Evolutionary conservation across 2,329 filamentous ascomycete species (phyloP), one percentile per base, ranked within the genome.

Genomic region (Chaetomiaceae sp.): DNA sequence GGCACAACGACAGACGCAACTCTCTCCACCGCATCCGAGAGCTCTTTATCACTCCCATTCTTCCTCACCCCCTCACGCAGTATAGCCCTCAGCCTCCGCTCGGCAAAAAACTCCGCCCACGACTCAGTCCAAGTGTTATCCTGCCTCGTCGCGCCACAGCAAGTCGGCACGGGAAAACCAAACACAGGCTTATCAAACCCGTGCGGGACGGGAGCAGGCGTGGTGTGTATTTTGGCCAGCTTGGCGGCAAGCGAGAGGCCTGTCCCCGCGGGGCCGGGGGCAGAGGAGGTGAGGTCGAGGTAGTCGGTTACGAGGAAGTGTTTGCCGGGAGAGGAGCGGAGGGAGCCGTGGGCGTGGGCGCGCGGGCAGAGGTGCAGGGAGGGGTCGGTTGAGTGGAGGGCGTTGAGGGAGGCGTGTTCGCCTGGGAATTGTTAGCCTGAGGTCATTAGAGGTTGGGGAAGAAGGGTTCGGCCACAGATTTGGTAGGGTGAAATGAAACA

Each of bases 101-200:
- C 78, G 1, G 87, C 88, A 67, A 89, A 96, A 64, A 97, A 96
- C 0, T 89, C 84, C 1, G 88, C 83, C 92, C 92, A 97, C 11
- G 82, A 87, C 6, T 75, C 71, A 44, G 76, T 80, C 72, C 81
- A 95, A 0, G 72, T 72, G 66, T 96, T 97, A 44, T 90, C 82
- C 71, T 96, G 92, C 37, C 79, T 80, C 7, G 89, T 94, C 42
- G 89, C 82, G 2, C 91, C 91, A 69, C 92, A 96, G 70, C 88
- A 96, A 0, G 91, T 96, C 1, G 87, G 74, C 0, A 87, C 85
- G 0, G 88, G 87, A 65, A 96, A 96, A 2, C 92, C 92, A 61
- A 92, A 96, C 70, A 84, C 75, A 3, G 83, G 82, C 34, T 65
- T 75, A 1, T 77, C 70, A 59, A 80, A 76, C 19, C 81, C 82